Percentiles rank a stretch among this genome's conserved stretches.
These are phyloP conservation scores for Leishmania major DNA, from an alignment of 208 protist genomes.

Conservation along the genomic window DNA sequence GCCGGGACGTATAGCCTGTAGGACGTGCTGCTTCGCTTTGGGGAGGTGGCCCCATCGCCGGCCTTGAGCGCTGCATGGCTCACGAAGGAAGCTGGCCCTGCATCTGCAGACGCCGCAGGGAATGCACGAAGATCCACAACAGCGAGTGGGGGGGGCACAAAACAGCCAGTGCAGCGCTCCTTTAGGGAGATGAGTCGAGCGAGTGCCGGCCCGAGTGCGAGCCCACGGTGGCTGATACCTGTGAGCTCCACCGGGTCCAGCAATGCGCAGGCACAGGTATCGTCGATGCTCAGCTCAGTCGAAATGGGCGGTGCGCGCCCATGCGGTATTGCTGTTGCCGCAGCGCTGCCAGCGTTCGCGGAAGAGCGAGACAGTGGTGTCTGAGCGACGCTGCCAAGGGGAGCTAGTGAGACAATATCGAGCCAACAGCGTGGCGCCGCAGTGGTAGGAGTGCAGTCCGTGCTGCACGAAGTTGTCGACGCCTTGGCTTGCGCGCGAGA, in stretches of 20 bases:
- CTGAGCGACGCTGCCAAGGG: background rate
- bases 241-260: slow-evolving; percentile 55
- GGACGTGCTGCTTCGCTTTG: background rate
- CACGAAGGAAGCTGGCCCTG: background rate
- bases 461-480: background rate
- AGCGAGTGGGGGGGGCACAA: slow-evolving; percentile 22
- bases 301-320: background rate
- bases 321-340: slow-evolving; percentile 3
- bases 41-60: background rate
- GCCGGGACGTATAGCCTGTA: background rate
- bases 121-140: slow-evolving; percentile 10
- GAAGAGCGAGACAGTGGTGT: background rate
- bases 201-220: slow-evolving; percentile 54
- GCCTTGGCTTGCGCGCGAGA: background rate
- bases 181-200: slow-evolving; percentile 43
- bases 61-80: background rate
- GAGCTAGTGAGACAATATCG: slow-evolving; percentile 8
- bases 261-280: slow-evolving; percentile 32
- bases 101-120: background rate
- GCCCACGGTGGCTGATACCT: slow-evolving; percentile 44
- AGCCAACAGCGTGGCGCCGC: slow-evolving; percentile 7
- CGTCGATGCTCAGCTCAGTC: background rate
- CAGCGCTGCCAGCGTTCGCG: background rate
- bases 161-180: slow-evolving; percentile 13
- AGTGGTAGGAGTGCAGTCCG: background rate